Base-by-base conservation (phyloP, 768 basidiomycete species). In the Hericium alpestre region DNA sequence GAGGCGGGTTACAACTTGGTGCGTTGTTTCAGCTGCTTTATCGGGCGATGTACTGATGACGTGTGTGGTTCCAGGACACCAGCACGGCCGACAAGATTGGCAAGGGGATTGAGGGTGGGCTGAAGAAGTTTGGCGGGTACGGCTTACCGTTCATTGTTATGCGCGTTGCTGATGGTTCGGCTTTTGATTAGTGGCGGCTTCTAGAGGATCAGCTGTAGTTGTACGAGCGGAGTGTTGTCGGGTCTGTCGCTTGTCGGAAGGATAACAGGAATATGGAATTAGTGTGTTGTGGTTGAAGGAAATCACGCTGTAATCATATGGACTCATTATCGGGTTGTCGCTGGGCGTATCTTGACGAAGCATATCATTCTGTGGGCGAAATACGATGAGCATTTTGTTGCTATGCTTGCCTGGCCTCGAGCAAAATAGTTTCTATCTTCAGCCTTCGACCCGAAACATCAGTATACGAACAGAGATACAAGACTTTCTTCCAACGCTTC, bases 1-100 rank as follows among this genome's bases (percentile, higher is more conserved):
- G 71, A 74, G 63, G 72, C 72, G 27, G 79, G 79, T 0, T 72
- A 68, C 61, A 72, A 77, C 58, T 7, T 80, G 15, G 79, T 81
- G 56, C 51, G 77, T 70, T 10, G 47, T 48, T 25, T 27, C 10
- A 22, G 20, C 49, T 23, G 32, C 49, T 25, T 23, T 38, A 59
- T 55, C 51, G 10, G 23, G 25, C 23, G 25, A 9, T 51, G n/a
- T 32, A 12, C n/a, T 11, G 32, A 10, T 50, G 18, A 22, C 47
- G 9, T 18, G 38, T 43, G 40, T 20, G n/a, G 53, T 27, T 41
- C 7, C 57, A 70, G 69, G 69, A 70, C 54, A 65, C 72, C 9
- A 1, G 53, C 5, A 78, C 75, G 7, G 72, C 72, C 11, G 32
- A 68, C 20, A 72, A 70, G 63, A 71, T 78, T 47, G 71, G 72